Evolutionary conservation across 2,329 filamentous ascomycete species (phyloP).

Genomic region (Aspergillus sp.): DNA sequence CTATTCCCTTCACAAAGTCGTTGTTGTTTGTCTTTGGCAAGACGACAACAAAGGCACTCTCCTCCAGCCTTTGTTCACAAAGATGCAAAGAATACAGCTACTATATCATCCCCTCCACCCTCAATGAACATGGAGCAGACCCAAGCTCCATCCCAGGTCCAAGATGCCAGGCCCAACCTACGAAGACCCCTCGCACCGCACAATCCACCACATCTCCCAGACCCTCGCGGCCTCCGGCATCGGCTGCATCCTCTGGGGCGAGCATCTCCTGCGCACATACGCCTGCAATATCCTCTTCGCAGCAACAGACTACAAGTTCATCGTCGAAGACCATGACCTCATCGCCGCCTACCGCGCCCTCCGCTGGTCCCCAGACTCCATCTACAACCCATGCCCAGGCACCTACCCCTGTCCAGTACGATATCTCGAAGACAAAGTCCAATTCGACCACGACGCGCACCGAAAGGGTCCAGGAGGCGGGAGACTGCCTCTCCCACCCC

Average conservation of each 20-base stretch:
- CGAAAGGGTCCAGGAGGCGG: too few relatives aligned
- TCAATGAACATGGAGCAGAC: neutral
- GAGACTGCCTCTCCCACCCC: too few relatives aligned
- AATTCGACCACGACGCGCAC: neutral
- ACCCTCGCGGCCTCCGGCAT: neutral
- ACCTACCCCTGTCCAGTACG: neutral
- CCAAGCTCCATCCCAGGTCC: neutral
- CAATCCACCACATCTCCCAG: neutral
- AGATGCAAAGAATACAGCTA: too few relatives aligned
- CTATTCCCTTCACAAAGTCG: too few relatives aligned
- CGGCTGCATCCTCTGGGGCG: conserved; percentile 1
- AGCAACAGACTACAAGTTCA: neutral
- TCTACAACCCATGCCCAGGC: neutral
- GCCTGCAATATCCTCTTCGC: neutral
- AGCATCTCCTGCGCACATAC: neutral
- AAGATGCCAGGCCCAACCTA: neutral
- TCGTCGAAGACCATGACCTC: neutral
- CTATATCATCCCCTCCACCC: too few relatives aligned
- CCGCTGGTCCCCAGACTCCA: neutral
- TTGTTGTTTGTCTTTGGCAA: too few relatives aligned
- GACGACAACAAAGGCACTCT: too few relatives aligned
- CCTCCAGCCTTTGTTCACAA: too few relatives aligned
- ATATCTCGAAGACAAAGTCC: neutral
- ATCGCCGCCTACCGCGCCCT: neutral
- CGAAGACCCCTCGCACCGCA: neutral